Evolutionary conservation across 306 rosid species (phyloP).

Genomic region (Fragaria nilgerrensis): DNA sequence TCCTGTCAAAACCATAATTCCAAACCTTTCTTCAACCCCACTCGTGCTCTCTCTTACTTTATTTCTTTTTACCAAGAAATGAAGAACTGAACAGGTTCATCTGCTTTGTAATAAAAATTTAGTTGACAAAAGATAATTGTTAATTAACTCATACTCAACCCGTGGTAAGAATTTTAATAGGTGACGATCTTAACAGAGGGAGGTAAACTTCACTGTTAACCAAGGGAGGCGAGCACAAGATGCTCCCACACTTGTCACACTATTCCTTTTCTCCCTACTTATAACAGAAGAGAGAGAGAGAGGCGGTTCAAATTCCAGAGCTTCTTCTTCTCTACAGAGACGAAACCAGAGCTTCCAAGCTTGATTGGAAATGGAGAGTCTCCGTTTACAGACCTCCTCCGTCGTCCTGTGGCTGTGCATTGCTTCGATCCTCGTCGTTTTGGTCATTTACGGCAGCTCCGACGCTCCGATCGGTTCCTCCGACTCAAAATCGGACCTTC

Average conservation of each 20-base stretch:
- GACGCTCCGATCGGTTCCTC: background rate
- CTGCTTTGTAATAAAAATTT: too few species aligned
- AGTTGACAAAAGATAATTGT: too few species aligned
- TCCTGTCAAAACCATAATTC: too few species aligned
- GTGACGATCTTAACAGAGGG: background rate
- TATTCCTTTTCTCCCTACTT: background rate
- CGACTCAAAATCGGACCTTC: background rate
- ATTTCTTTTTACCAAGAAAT: too few species aligned
- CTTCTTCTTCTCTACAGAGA: background rate
- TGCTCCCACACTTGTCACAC: background rate
- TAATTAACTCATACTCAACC: background rate
- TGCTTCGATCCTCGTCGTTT: slow-evolving; percentile 13
- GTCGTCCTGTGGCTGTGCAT: slow-evolving; percentile 11
- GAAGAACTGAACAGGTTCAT: too few species aligned
- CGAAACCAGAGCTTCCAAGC: background rate
- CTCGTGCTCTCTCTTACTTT: too few species aligned
- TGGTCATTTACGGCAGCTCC: background rate
- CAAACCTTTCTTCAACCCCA: too few species aligned
- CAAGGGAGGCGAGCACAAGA: background rate
- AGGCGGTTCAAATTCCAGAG: background rate
- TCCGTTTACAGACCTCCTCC: background rate
- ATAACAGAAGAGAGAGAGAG: background rate
- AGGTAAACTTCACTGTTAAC: background rate
- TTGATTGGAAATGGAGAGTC: slow-evolving; percentile 1
- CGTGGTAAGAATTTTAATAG: background rate